phyloP scores from a whole-genome alignment of 768 basidiomycete genomes.

The Collybia nuda region DNA sequence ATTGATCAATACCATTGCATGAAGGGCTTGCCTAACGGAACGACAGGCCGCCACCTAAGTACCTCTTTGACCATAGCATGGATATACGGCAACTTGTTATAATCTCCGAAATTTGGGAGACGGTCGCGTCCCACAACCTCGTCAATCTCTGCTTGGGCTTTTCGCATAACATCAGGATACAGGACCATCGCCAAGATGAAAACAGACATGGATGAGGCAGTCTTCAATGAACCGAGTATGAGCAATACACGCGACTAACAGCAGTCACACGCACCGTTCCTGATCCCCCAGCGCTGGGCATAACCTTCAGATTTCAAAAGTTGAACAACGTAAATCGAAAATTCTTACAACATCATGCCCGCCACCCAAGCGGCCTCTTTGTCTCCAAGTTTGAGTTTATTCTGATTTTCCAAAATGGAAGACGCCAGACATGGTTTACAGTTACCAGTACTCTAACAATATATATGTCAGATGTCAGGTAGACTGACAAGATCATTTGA shows the following conservation, averaged over 20 bases:
- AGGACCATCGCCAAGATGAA: slow-evolving; percentile 54
- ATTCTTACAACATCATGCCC: slow-evolving; percentile 2
- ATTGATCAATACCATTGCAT: background rate
- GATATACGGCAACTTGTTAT: slow-evolving; percentile 46
- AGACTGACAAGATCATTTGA: background rate
- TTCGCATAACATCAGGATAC: slow-evolving; percentile 44
- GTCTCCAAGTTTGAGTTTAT: background rate
- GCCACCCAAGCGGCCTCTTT: slow-evolving; percentile 5
- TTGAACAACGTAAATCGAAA: background rate
- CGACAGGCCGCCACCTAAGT: slow-evolving; percentile 47
- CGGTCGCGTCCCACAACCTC: slow-evolving; percentile 35
- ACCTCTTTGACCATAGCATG: slow-evolving; percentile 45
- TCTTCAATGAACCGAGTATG: slow-evolving; percentile 30
- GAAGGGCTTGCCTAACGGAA: slow-evolving; percentile 21
- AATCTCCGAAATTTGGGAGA: slow-evolving; percentile 40
- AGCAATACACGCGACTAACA: too few relatives aligned
- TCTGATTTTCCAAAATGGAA: background rate
- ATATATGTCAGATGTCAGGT: background rate
- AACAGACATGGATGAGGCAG: slow-evolving; percentile 59
- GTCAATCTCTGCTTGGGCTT: slow-evolving; percentile 54
- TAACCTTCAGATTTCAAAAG: background rate
- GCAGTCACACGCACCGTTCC: background rate
- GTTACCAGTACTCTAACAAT: background rate
- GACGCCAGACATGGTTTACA: background rate
- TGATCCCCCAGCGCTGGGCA: background rate